Base-by-base conservation (phyloP, 2,329 filamentous ascomycete species). In the Pseudocercospora pini-densiflorae region DNA sequence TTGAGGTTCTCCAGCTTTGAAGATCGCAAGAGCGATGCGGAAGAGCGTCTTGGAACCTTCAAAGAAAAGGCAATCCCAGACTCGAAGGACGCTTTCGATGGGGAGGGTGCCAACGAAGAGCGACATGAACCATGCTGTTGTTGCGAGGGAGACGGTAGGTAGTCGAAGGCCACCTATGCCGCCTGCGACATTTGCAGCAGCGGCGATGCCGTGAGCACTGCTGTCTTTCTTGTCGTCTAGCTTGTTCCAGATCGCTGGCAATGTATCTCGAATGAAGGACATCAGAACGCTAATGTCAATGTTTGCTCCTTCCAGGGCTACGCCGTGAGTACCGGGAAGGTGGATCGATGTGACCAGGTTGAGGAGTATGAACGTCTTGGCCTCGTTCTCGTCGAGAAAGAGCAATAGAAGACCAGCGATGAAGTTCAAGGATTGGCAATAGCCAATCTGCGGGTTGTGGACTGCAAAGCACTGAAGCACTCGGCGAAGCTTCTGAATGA, bases 111-210 rank as follows among this genome's bases (percentile, higher is more conserved):
- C 93, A 68, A 97, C 95, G 78, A 95, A 97, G 73, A 95, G 92
- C 58, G 92, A 96, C 94, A 98, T 97, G 79, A 98, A 96, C 94
- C 94, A 98, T 3, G 94, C 92, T 9, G 94, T 97, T 79, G 95
- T 93, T 72, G 93, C 96, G 5, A 98, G 86, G 0, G 92, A 95
- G 71, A 98, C 94, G 12, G 94, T 94, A 0, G 94, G 94, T 10
- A 97, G 85, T 4, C 91, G 86, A 8, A 76, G 78, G 69, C 65
- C 81, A 74, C 40, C 77, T 80, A 59, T 81, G 63, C 21, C 77
- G 76, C 64, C 80, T 59, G 79, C 78, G 59, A 74, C 74, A 74
- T 79, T 72, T 70, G 81, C 74, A 71, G 83, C 79, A 74, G 77
- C 64, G 75, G 74, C 74, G 47, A 76, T 66, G 73, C 77, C 70